A percentile compares a stretch with the other conserved stretches of the same genome.
phyloP scores from a whole-genome alignment of 805 yeast species.

The Starmerella davenportii region DNA sequence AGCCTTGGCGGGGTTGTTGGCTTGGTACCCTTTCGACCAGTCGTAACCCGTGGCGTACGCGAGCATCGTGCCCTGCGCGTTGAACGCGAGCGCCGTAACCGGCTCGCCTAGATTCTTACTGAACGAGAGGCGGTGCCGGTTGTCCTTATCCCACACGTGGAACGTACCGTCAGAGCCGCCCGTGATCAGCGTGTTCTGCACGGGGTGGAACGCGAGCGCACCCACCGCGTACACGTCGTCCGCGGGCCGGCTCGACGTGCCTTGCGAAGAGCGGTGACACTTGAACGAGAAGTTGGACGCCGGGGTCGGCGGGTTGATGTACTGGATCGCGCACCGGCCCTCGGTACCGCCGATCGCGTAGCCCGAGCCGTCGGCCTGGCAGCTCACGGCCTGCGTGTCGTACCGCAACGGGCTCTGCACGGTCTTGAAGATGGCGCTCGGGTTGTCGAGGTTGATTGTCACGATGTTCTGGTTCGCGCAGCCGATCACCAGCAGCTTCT shows the following conservation, averaged over 20 bases:
- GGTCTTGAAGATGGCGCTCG: constrained; percentile 62
- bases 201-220: constrained; percentile 70
- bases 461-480: constrained; percentile 78
- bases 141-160: constrained; percentile 91
- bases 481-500: constrained; percentile 73
- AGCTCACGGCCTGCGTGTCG: constrained; percentile 69
- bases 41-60: constrained; percentile 90
- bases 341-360: constrained; percentile 85
- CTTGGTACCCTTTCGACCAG: constrained; percentile 73
- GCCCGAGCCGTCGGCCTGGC: constrained; percentile 85
- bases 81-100: constrained; percentile 63
- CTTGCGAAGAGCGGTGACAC: constrained; percentile 63
- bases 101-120: constrained; percentile 40
- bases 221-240: constrained; percentile 63
- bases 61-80: constrained; percentile 61
- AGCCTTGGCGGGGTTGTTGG: constrained; percentile 58
- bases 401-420: constrained; percentile 63
- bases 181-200: constrained; percentile 77
- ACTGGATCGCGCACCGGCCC: constrained; percentile 90
- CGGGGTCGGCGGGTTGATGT: constrained; percentile 57
- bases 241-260: constrained; percentile 36
- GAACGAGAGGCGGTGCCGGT: constrained; percentile 68
- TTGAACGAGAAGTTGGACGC: constrained; percentile 64
- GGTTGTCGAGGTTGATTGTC: constrained; percentile 57
- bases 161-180: constrained; percentile 91